Conservation (phyloP, 2,329 filamentous ascomycete species). For the Aspergillus fumigatiaffinis region DNA sequence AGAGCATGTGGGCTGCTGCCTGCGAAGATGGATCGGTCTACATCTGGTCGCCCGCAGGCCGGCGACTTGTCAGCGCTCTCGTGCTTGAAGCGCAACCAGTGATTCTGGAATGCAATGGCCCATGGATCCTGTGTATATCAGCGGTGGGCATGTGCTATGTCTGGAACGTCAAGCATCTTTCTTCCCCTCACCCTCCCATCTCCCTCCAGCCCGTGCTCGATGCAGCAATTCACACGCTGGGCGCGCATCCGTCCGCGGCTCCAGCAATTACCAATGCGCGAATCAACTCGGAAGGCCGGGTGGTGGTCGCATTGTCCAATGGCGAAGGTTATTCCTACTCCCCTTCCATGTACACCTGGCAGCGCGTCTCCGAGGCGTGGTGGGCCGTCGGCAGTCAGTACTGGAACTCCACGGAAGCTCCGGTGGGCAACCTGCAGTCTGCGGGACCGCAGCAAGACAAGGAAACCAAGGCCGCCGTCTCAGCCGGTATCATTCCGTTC, state of each 20-base stretch:
- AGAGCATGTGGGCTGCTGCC: slow-evolving; percentile 84
- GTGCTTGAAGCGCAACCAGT: slow-evolving; percentile 90
- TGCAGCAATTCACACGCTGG: slow-evolving; percentile 73
- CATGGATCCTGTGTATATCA: slow-evolving; percentile 86
- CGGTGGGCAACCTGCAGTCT: slow-evolving; percentile 74
- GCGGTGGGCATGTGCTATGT: slow-evolving; percentile 86
- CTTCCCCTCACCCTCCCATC: slow-evolving; percentile 81
- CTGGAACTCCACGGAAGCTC: slow-evolving; percentile 96
- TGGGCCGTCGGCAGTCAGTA: slow-evolving; percentile 98
- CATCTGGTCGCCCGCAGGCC: slow-evolving; percentile 86
- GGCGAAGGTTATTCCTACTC: slow-evolving; percentile 93
- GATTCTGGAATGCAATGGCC: slow-evolving; percentile 83
- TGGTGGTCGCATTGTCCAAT: slow-evolving; percentile 88
- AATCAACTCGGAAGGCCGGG: slow-evolving; percentile 79
- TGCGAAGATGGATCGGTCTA: slow-evolving; percentile 91
- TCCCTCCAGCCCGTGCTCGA: slow-evolving; percentile 87
- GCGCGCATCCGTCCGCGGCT: slow-evolving; percentile 70
- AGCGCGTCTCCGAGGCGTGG: slow-evolving; percentile 93
- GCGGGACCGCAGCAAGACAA: slow-evolving; percentile 60
- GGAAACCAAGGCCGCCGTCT: slow-evolving; percentile 57
- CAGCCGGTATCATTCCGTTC: slow-evolving; percentile 87
- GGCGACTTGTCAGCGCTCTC: slow-evolving; percentile 77
- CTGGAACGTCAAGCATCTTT: slow-evolving; percentile 83
- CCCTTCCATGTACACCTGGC: slow-evolving; percentile 82
- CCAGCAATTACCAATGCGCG: slow-evolving; percentile 88